phyloP scores from a whole-genome alignment of 305 asterid genomes.

The Solanum hybrid region DNA sequence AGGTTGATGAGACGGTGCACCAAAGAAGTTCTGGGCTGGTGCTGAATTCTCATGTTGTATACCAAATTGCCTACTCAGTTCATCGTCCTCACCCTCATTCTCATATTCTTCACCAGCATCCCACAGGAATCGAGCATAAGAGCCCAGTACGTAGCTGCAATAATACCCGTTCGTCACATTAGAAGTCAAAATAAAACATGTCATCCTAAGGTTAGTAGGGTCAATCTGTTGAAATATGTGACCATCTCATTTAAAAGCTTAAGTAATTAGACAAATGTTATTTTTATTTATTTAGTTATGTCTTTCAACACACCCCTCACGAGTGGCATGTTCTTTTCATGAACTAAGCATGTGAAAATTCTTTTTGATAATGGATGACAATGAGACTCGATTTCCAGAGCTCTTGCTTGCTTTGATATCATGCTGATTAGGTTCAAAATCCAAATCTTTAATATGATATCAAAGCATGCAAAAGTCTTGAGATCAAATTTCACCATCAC shows the following conservation, averaged over 20 bases:
- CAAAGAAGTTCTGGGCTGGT: conserved; percentile 15
- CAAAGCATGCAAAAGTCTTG: background rate
- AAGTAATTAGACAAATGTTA: background rate
- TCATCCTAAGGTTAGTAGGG: background rate
- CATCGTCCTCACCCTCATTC: conserved; percentile 26
- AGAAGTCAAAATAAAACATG: background rate
- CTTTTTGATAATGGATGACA: background rate
- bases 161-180: background rate
- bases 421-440: background rate
- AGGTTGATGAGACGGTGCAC: conserved; percentile 32
- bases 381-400: background rate
- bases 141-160: conserved; percentile 58
- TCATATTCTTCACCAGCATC: conserved; percentile 55
- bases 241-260: background rate
- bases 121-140: conserved; percentile 83
- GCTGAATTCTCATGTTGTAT: conserved; percentile 15
- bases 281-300: background rate
- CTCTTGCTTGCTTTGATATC: background rate
- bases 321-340: background rate
- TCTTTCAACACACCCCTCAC: background rate
- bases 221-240: background rate
- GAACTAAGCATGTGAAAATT: background rate
- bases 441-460: background rate
- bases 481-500: background rate
- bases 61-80: conserved; percentile 15